These are phyloP conservation scores for Aureobasidium vineae DNA, from an alignment of 2,329 filamentous ascomycete genomes.

Conservation along the genomic window DNA sequence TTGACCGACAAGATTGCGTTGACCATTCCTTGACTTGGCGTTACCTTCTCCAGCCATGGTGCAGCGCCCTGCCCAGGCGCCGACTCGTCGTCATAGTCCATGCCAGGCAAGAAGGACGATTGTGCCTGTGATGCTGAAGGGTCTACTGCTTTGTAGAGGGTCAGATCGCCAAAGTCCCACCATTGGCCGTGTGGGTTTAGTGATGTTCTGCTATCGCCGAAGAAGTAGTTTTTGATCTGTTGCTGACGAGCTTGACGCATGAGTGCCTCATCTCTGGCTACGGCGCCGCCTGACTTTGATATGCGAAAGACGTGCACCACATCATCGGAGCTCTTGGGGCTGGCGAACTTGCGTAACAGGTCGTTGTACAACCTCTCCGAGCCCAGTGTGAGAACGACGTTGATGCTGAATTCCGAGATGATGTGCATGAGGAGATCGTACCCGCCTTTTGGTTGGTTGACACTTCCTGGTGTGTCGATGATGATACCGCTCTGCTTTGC, in stretches of 20 bases:
- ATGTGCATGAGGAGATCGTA: slow-evolving; percentile 81
- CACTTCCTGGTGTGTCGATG: slow-evolving; percentile 75
- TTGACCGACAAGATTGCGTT: slow-evolving; percentile 85
- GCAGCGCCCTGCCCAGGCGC: not conserved
- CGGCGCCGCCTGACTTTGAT: slow-evolving; percentile 81
- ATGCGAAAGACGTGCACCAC: slow-evolving; percentile 72
- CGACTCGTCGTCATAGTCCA: slow-evolving; percentile 50
- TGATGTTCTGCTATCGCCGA: slow-evolving; percentile 72
- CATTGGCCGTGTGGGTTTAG: slow-evolving; percentile 86
- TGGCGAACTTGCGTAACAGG: slow-evolving; percentile 64
- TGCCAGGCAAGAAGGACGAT: slow-evolving; percentile 41
- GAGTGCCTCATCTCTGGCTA: slow-evolving; percentile 70
- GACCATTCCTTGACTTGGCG: slow-evolving; percentile 66
- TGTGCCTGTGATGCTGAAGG: slow-evolving; percentile 27
- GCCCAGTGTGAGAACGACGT: slow-evolving; percentile 77
- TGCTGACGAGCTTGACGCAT: slow-evolving; percentile 72
- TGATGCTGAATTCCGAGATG: slow-evolving; percentile 65
- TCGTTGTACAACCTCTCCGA: slow-evolving; percentile 74
- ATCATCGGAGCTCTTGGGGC: slow-evolving; percentile 56
- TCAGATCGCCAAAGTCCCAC: slow-evolving; percentile 71
- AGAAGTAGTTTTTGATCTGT: slow-evolving; percentile 90
- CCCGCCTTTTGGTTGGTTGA: slow-evolving; percentile 62
- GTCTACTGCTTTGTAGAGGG: slow-evolving; percentile 55
- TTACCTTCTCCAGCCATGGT: slow-evolving; percentile 49
- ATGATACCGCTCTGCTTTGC: slow-evolving; percentile 75